A percentile compares a stretch with the other conserved stretches of the same genome.
Evolutionary conservation across 2,329 filamentous ascomycete genomes (phyloP).

Genomic region (Fusarium sp.): DNA sequence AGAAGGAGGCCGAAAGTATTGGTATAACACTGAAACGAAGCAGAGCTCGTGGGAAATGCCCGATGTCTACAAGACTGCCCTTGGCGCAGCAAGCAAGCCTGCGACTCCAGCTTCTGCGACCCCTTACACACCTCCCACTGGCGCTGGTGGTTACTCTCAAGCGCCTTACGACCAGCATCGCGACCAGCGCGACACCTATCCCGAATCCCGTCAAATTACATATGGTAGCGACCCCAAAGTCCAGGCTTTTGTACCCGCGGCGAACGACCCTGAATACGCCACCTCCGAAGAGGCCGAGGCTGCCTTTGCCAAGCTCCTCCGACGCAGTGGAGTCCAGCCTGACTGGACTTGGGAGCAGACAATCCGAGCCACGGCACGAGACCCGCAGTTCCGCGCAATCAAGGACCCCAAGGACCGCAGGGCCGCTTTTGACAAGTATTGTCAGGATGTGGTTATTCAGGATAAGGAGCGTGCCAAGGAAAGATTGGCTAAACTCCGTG

Average conservation of each 20-base stretch:
- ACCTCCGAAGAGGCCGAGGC: slow-evolving; percentile 88
- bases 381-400: slow-evolving; percentile 91
- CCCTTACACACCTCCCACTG: slow-evolving; percentile 54
- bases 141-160: slow-evolving; percentile 44
- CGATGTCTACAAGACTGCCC: slow-evolving; percentile 77
- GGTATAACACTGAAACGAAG: slow-evolving; percentile 92
- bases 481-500: slow-evolving; percentile 86
- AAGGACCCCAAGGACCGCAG: slow-evolving; percentile 93
- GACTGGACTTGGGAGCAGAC: slow-evolving; percentile 95
- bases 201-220: slow-evolving; percentile 66
- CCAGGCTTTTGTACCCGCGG: slow-evolving; percentile 69
- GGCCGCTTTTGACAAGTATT: slow-evolving; percentile 93
- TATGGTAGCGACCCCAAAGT: slow-evolving; percentile 64
- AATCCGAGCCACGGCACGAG: slow-evolving; percentile 84
- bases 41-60: slow-evolving; percentile 97
- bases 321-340: slow-evolving; percentile 83
- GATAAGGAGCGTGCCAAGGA: slow-evolving; percentile 96
- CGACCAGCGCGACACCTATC: slow-evolving; percentile 51
- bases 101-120: slow-evolving; percentile 53
- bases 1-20: slow-evolving; percentile 89
- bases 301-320: slow-evolving; percentile 90
- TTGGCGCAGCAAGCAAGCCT: slow-evolving; percentile 65
- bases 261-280: slow-evolving; percentile 79
- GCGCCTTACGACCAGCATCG: slow-evolving; percentile 52
- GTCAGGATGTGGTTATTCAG: slow-evolving; percentile 85